Conservation (phyloP, 2,329 filamentous ascomycete species). For the Endoconidiophora polonica region DNA sequence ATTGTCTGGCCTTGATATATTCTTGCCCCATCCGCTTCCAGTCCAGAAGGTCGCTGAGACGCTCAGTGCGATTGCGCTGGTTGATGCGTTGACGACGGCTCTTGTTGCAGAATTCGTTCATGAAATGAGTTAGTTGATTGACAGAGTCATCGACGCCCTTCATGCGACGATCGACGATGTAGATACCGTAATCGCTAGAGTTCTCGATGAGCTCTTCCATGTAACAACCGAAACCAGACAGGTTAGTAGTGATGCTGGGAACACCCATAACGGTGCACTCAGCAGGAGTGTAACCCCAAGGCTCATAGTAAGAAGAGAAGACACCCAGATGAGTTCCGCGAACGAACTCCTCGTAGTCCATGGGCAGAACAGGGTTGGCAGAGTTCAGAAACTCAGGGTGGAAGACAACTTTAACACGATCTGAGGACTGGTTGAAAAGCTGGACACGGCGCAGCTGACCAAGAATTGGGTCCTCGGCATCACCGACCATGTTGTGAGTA, state of each 20-base stretch:
- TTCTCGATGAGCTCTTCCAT: constrained; percentile 99
- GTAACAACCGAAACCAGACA: constrained; percentile 96
- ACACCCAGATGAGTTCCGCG: constrained; percentile 90
- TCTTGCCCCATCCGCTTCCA: constrained; percentile 99
- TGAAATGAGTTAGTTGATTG: constrained; percentile 68
- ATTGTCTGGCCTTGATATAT: constrained; percentile 90
- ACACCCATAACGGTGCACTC: constrained; percentile 99
- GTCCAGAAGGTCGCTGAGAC: constrained; percentile 83
- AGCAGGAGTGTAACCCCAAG: constrained; percentile 95
- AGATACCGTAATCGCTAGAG: constrained; percentile 94
- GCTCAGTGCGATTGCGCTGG: constrained; percentile 91
- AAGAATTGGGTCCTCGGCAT: constrained; percentile 79
- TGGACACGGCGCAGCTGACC: constrained; percentile 93
- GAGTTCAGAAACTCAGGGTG: constrained; percentile 96
- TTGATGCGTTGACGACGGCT: constrained; percentile 95
- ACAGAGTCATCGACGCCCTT: constrained; percentile 97
- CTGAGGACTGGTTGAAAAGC: constrained; percentile 87
- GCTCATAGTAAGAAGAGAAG: constrained; percentile 96
- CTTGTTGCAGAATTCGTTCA: constrained; percentile 90
- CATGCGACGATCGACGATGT: constrained; percentile 88
- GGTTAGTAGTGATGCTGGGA: constrained; percentile 91
- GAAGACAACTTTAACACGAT: constrained; percentile 95
- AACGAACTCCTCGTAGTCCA: constrained; percentile 98
- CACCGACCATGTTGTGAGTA: constrained; percentile 97
- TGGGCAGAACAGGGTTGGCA: constrained; percentile 79